A percentile compares a stretch with the other conserved stretches of the same genome.
Evolutionary conservation across 306 rosid species (phyloP).

Genomic region (Purshia tridentata): DNA sequence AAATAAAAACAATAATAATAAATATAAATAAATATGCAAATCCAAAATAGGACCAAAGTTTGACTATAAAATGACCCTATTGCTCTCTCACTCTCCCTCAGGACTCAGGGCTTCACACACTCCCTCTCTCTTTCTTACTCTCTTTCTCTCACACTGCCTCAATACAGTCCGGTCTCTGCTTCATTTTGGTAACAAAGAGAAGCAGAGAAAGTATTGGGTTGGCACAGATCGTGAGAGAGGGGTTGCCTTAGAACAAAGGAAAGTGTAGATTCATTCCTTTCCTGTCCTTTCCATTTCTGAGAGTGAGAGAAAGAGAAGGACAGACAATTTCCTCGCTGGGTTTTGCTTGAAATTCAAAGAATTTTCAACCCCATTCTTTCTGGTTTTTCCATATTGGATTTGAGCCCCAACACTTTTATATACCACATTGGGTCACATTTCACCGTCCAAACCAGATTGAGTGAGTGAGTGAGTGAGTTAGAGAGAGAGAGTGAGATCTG

Average conservation of each 20-base stretch:
- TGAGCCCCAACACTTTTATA: background rate
- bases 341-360: background rate
- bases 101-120: background rate
- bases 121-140: constrained; percentile 13
- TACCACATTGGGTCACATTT: constrained; percentile 9
- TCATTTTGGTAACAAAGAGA: constrained; percentile 18
- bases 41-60: constrained; percentile 25
- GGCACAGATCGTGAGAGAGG: constrained; percentile 19
- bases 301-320: constrained; percentile 7
- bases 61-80: constrained; percentile 56
- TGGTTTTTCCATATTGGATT: background rate
- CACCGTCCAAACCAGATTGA: background rate
- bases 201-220: constrained; percentile 29
- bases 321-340: constrained; percentile 16
- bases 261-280: background rate
- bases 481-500: constrained; percentile 12
- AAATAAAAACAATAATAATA: background rate
- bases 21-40: constrained; percentile 3
- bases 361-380: background rate
- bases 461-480: no score
- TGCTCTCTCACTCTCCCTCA: background rate
- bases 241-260: background rate
- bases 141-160: constrained; percentile 31
- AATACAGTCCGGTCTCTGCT: constrained; percentile 30
- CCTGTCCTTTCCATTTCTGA: constrained; percentile 13